phyloP scores from a whole-genome alignment of 768 basidiomycete species.

The Polyporus arcularius region DNA sequence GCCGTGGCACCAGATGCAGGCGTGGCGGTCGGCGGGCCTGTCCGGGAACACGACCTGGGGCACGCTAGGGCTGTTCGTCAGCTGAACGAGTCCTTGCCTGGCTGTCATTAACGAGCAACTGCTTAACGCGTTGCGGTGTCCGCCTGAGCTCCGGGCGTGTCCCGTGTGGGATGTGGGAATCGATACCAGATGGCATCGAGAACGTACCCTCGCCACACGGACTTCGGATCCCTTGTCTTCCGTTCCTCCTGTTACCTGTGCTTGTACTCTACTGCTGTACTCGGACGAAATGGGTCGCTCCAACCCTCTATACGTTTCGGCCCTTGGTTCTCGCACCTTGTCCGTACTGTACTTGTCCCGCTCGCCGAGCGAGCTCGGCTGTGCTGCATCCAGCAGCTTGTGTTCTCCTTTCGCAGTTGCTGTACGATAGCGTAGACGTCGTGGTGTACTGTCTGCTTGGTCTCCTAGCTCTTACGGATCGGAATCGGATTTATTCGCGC shows the following conservation, averaged over 20 bases:
- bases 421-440: too few relatives aligned
- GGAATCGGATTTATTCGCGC: too few relatives aligned
- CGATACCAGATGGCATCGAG: background rate
- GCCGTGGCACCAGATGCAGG: conserved; percentile 6
- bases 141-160: background rate
- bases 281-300: background rate
- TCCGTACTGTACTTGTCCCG: too few relatives aligned
- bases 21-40: background rate
- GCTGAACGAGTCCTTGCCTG: background rate
- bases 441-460: background rate
- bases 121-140: too few relatives aligned
- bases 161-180: conserved; percentile 1
- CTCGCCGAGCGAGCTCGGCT: too few relatives aligned
- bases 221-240: background rate
- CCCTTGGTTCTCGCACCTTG: too few relatives aligned
- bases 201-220: conserved; percentile 2
- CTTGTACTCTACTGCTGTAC: background rate
- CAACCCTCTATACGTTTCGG: too few relatives aligned
- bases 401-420: too few relatives aligned
- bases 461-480: background rate
- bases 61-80: conserved; percentile 4
- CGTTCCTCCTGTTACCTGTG: background rate
- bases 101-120: too few relatives aligned
- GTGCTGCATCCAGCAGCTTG: too few relatives aligned
- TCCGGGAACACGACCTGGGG: conserved; percentile 2